Evolutionary conservation across 225 moss, liverwort and hornwort genomes (phyloP).

Genomic region (Sphagnum tenellum): DNA sequence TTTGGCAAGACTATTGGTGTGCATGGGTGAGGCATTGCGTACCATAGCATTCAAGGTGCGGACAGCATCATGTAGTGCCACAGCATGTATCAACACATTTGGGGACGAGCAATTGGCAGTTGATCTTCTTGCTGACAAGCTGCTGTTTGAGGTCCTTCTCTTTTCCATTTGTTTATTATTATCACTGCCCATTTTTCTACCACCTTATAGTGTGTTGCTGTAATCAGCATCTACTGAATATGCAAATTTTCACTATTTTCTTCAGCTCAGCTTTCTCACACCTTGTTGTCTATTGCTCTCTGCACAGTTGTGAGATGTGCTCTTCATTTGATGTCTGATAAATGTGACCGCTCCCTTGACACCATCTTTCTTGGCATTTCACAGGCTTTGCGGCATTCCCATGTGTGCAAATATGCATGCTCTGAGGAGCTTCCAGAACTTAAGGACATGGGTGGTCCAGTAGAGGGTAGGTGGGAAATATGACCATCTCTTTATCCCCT

Average conservation of each 20-base stretch:
- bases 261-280: no score
- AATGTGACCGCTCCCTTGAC: no score
- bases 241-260: no score
- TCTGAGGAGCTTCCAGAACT: slow-evolving; percentile 87
- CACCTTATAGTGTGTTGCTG: no score
- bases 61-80: slow-evolving; percentile 88
- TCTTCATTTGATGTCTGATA: neutral
- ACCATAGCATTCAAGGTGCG: slow-evolving; percentile 97
- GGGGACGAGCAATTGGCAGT: slow-evolving; percentile 96
- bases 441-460: slow-evolving; percentile 75
- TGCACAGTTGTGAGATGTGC: neutral
- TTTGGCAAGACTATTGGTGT: slow-evolving; percentile 66
- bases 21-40: slow-evolving; percentile 81
- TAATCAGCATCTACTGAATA: no score
- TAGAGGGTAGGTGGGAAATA: slow-evolving; percentile 15
- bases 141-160: slow-evolving; percentile 60
- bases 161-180: neutral
- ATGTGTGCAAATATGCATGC: slow-evolving; percentile 96
- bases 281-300: neutral
- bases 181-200: neutral
- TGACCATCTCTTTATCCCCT: no score
- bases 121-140: slow-evolving; percentile 85
- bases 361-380: neutral
- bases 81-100: slow-evolving; percentile 89
- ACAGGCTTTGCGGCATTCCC: slow-evolving; percentile 66